Base-by-base conservation (phyloP, 768 basidiomycete species). In the Boletus sensibilis region DNA sequence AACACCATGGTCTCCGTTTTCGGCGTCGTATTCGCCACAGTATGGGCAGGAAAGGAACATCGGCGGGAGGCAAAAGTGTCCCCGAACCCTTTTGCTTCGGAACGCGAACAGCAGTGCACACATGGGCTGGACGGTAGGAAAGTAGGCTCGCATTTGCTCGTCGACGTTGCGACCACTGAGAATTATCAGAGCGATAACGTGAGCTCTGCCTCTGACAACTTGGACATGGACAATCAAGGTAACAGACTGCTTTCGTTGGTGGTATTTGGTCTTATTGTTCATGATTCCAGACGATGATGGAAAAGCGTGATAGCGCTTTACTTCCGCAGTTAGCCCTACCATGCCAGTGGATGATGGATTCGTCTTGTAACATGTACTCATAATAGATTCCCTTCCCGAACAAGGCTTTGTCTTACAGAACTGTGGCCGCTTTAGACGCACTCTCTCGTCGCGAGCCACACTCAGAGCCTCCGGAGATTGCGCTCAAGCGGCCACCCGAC, bases 21-120 rank as follows among this genome's bases (percentile, higher is more conserved):
- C 18, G 60, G 61, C 16, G 50, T 62, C 29, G 56, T 52, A 1
- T 62, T 62, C 23, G 60, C 61, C 4, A 62, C 41, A 2, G 52
- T 54, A 10, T 62, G 56, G 56, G 55, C 53, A 18, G 56, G 60
- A 25, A 58, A 46, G 33, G 48, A 56, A 21, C 57, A 39, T 5
- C 47, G 41, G 10, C 47, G 42, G 12, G 47, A 56, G 37, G 57
- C 45, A 16, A 20, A 27, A 0, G 12, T 5, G 42, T 20, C 25
- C 5, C 13, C 0, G 23, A 23, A 27, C 12, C 0, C 31, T 1
- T 4, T 25, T 20, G 23, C 12, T 18, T 2, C 21, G 21, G 35
- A 39, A 38, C 37, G 2, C 11, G 40, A 38, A 23, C 52, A 25
- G n/a, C 27, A 11, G 1, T 4, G 14, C 12, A 25, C 10, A 7